These are phyloP conservation scores for Silene noctiflora DNA, from an alignment of 179 eudicot genomes.

Conservation along the genomic window DNA sequence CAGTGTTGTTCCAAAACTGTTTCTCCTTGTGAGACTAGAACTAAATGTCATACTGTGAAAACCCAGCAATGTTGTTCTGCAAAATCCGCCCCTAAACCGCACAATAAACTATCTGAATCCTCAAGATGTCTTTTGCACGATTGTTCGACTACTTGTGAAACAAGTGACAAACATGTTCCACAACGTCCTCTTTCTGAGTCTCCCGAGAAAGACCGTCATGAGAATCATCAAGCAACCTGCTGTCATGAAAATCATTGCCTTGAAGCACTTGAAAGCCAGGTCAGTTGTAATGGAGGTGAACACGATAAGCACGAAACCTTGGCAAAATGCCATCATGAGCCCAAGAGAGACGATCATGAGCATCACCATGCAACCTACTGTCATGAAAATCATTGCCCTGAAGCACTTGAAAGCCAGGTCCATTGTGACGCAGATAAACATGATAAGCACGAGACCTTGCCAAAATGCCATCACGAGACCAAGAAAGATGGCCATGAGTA, in stretches of 20 bases:
- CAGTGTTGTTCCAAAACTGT: not conserved
- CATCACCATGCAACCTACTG: slow-evolving; percentile 4
- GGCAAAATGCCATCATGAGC: not conserved
- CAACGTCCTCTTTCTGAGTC: slow-evolving; percentile 12
- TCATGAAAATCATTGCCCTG: slow-evolving; percentile 26
- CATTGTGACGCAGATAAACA: slow-evolving; percentile 12
- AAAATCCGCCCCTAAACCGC: not conserved
- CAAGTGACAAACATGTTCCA: not conserved
- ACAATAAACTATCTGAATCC: not conserved
- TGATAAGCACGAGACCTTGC: slow-evolving; percentile 9
- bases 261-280: slow-evolving; percentile 28
- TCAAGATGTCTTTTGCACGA: slow-evolving; percentile 15
- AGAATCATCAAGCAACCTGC: slow-evolving; percentile 6
- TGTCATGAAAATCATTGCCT: slow-evolving; percentile 25
- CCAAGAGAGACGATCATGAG: not conserved
- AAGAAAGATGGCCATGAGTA: not conserved
- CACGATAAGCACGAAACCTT: slow-evolving; percentile 10
- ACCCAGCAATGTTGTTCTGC: slow-evolving; percentile 1
- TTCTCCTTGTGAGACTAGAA: slow-evolving; percentile 16
- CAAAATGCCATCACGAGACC: not conserved
- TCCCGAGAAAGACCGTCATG: not conserved
- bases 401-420: slow-evolving; percentile 27
- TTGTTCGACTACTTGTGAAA: slow-evolving; percentile 16
- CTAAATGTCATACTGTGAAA: slow-evolving; percentile 16
- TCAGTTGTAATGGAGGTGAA: slow-evolving; percentile 15